Evolutionary conservation across 768 basidiomycete genomes (phyloP).

Genomic region (Naganishia kalamii): DNA sequence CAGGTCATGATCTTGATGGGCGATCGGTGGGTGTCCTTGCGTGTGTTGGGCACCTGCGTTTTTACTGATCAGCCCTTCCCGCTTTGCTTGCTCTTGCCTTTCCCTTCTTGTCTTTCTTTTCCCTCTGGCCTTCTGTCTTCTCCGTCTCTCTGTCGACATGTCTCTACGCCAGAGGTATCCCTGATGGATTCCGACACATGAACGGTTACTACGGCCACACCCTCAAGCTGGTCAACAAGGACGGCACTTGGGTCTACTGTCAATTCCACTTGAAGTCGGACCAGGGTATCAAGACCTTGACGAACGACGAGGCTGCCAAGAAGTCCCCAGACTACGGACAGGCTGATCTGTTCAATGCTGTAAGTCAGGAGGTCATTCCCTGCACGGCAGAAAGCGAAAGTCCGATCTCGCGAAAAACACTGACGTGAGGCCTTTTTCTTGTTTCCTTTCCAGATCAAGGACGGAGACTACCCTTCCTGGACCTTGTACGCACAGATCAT

Average conservation of each 20-base stretch:
- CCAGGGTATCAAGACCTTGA: constrained; percentile 58
- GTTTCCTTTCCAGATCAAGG: constrained; percentile 43
- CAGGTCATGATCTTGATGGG: constrained; percentile 51
- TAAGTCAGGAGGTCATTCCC: background rate
- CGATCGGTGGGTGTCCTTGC: no score
- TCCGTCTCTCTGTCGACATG: no score
- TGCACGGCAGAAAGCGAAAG: no score
- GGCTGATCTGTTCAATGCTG: constrained; percentile 48
- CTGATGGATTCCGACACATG: constrained; percentile 60
- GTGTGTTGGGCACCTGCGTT: no score
- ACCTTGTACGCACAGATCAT: constrained; percentile 66
- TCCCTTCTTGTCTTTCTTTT: no score
- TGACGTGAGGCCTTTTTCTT: background rate
- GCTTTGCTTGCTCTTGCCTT: no score
- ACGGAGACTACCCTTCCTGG: constrained; percentile 47
- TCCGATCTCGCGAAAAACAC: background rate
- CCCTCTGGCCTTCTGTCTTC: no score
- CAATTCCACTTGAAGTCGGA: constrained; percentile 48
- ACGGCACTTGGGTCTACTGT: constrained; percentile 43
- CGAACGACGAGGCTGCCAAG: constrained; percentile 59
- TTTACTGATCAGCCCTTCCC: no score
- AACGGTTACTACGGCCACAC: constrained; percentile 75
- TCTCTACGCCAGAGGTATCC: constrained; percentile 51
- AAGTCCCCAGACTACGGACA: constrained; percentile 52
- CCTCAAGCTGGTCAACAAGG: constrained; percentile 46